phyloP scores from a whole-genome alignment of 2,329 filamentous ascomycete genomes.

The Nigrospora oryzae region DNA sequence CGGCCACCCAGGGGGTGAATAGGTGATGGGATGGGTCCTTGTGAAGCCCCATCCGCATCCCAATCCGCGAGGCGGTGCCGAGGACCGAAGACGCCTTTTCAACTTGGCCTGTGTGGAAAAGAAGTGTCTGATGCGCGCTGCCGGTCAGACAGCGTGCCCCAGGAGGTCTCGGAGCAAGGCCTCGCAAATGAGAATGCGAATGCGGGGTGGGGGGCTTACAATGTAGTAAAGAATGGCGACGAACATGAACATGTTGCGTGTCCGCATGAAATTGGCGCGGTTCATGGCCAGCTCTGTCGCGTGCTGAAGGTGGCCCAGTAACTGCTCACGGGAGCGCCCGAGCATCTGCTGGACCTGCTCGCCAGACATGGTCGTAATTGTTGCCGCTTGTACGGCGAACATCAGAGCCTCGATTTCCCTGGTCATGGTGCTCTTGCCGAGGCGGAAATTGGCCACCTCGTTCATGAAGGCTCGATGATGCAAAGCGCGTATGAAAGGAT shows the following conservation, averaged over 20 bases:
- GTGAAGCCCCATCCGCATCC: constrained; percentile 1
- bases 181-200: neutral
- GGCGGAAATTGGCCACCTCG: constrained; percentile 1
- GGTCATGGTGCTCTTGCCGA: constrained; percentile 2
- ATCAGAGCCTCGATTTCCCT: constrained; percentile 1
- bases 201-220: neutral
- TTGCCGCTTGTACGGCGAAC: constrained; percentile 1
- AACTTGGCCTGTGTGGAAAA: constrained; percentile 1
- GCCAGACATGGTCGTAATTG: neutral
- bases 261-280: constrained; percentile 1
- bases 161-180: neutral
- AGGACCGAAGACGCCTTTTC: constrained; percentile 1
- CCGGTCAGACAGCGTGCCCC: no score
- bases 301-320: constrained; percentile 1
- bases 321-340: neutral
- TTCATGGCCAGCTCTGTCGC: constrained; percentile 1
- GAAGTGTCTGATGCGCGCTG: neutral
- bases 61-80: constrained; percentile 1
- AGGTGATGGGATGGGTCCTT: neutral
- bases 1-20: constrained; percentile 1
- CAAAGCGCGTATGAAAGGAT: neutral
- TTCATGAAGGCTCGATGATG: constrained; percentile 1
- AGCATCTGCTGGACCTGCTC: neutral
- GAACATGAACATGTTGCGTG: constrained; percentile 1
- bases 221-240: constrained; percentile 2